These are phyloP conservation scores for Claviceps humidiphila DNA, from an alignment of 2,329 filamentous ascomycete species.

Conservation along the genomic window DNA sequence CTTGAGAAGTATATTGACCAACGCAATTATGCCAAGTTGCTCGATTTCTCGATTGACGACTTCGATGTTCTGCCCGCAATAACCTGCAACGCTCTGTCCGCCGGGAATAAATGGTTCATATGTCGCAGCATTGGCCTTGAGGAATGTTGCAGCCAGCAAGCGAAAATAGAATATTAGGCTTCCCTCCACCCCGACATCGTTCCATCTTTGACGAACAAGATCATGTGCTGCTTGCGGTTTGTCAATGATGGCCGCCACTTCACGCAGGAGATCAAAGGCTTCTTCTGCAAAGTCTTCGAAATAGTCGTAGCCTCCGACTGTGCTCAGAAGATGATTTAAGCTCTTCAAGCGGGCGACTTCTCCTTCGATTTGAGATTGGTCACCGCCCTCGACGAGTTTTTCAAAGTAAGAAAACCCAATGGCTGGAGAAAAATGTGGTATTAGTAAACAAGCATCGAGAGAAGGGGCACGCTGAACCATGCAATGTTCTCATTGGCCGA, in stretches of 20 bases:
- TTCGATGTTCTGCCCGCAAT: constrained; percentile 60
- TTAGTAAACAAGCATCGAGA: background rate
- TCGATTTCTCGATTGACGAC: constrained; percentile 75
- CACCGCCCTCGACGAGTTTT: constrained; percentile 55
- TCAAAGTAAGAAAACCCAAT: constrained; percentile 92
- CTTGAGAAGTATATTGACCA: constrained; percentile 68
- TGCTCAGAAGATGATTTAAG: constrained; percentile 56
- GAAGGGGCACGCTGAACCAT: background rate
- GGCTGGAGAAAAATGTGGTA: constrained; percentile 36
- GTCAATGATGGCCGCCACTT: constrained; percentile 45
- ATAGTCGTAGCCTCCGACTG: constrained; percentile 56
- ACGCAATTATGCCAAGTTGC: constrained; percentile 65
- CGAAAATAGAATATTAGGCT: constrained; percentile 76
- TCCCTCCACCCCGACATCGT: constrained; percentile 52
- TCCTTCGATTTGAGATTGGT: constrained; percentile 49
- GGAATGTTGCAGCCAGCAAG: constrained; percentile 70
- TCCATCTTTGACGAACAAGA: constrained; percentile 55
- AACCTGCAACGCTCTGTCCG: constrained; percentile 45
- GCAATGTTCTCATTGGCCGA: background rate
- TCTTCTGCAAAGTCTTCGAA: constrained; percentile 75
- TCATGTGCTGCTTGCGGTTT: constrained; percentile 42
- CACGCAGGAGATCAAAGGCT: constrained; percentile 53
- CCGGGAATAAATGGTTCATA: constrained; percentile 62
- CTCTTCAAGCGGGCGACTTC: constrained; percentile 62
- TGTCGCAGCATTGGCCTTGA: constrained; percentile 57